Percentiles rank a stretch among this genome's conserved stretches.
Evolutionary conservation across 371 early-diverging fungal species (phyloP).

Genomic region (Mucor indicus): DNA sequence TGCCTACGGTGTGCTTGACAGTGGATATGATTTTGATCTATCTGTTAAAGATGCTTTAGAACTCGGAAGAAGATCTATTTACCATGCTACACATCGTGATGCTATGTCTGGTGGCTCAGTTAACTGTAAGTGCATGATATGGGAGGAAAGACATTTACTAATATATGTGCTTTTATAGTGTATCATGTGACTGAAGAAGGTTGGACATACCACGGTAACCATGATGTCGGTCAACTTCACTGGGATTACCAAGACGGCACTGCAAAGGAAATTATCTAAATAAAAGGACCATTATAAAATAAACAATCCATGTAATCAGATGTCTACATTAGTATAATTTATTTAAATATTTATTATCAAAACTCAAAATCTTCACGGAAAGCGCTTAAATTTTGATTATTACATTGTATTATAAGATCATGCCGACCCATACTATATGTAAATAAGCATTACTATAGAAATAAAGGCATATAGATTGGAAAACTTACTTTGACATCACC

Average conservation of each 20-base stretch:
- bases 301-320: too few species aligned
- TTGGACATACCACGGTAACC: conserved; percentile 86
- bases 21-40: conserved; percentile 90
- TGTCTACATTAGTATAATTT: too few species aligned
- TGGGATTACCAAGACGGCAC: conserved; percentile 66
- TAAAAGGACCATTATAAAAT: too few species aligned
- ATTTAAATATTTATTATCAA: conserved; percentile 32
- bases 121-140: conserved; percentile 79
- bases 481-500: conserved; percentile 62
- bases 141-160: too few species aligned
- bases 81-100: conserved; percentile 99
- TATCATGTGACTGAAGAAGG: conserved; percentile 93
- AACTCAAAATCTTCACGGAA: conserved; percentile 81
- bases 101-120: conserved; percentile 98
- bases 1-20: conserved; percentile 97
- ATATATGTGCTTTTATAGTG: too few species aligned
- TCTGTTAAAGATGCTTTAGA: conserved; percentile 93
- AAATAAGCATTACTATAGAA: too few species aligned
- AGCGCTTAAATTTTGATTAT: conserved; percentile 61
- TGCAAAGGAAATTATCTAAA: conserved; percentile 25
- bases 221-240: conserved; percentile 87
- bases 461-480: too few species aligned
- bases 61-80: conserved; percentile 94
- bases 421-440: conserved; percentile 55
- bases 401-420: conserved; percentile 69